A percentile compares a stretch with the other conserved stretches of the same genome.
Conservation (phyloP, 805 yeast species). For the Maudiozyma serrabonitensis region DNA sequence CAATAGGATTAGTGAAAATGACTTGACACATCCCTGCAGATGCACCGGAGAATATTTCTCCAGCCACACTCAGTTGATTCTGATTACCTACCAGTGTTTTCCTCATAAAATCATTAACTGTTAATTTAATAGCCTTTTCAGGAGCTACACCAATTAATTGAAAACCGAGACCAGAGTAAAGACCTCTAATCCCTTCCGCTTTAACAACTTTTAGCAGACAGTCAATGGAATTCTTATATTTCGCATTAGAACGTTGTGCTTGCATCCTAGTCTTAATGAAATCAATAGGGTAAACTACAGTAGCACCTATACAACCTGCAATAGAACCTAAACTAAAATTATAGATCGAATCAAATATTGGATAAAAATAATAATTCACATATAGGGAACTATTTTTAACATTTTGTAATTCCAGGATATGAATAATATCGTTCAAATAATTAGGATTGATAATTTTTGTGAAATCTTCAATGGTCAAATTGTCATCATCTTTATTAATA, state of each 20-base stretch:
- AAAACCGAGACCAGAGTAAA: conserved; percentile 88
- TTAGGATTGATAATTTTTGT: conserved; percentile 35
- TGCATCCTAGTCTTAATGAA: conserved; percentile 95
- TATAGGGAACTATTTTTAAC: conserved; percentile 23
- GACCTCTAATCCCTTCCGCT: conserved; percentile 74
- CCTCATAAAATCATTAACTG: conserved; percentile 84
- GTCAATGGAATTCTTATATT: conserved; percentile 74
- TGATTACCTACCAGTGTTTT: conserved; percentile 50
- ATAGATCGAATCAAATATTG: conserved; percentile 77
- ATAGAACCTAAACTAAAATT: conserved; percentile 85
- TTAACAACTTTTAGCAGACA: conserved; percentile 71
- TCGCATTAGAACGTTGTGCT: conserved; percentile 67
- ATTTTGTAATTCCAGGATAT: conserved; percentile 22
- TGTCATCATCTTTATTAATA: not conserved
- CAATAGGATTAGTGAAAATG: conserved; percentile 89
- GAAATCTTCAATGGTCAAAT: conserved; percentile 31
- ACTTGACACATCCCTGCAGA: conserved; percentile 96
- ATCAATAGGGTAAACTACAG: conserved; percentile 94
- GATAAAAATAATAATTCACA: conserved; percentile 36
- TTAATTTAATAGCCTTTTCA: conserved; percentile 91
- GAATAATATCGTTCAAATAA: conserved; percentile 29
- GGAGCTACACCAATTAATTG: conserved; percentile 97
- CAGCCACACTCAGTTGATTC: conserved; percentile 39
- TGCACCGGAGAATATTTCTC: conserved; percentile 84
- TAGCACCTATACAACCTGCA: conserved; percentile 98